These are phyloP conservation scores for Heliocybe sulcata DNA, from an alignment of 1,284 basidiomycete species.

Conservation along the genomic window DNA sequence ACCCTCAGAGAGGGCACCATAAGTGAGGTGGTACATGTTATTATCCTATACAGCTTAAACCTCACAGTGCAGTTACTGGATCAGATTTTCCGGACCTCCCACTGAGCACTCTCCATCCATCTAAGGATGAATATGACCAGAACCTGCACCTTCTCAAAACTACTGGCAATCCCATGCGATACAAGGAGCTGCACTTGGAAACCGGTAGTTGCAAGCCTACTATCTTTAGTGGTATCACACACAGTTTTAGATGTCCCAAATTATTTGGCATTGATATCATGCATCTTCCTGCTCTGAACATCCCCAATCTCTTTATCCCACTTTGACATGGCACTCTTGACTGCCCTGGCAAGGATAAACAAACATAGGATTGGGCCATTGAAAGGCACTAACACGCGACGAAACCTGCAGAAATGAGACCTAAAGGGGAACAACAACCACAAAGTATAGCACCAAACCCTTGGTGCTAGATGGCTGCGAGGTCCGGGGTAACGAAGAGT, in stretches of 20 bases:
- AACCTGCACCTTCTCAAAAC: neutral
- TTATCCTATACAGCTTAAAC: constrained; percentile 14
- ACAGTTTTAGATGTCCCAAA: constrained; percentile 8
- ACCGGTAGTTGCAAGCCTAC: constrained; percentile 2
- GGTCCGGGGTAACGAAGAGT: too few relatives aligned
- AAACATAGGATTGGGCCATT: constrained; percentile 13
- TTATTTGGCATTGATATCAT: constrained; percentile 15
- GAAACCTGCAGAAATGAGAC: too few relatives aligned
- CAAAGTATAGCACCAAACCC: too few relatives aligned
- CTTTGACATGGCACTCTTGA: constrained; percentile 14
- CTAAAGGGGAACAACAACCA: too few relatives aligned
- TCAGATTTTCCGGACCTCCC: neutral
- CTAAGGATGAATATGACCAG: neutral
- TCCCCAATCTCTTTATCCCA: constrained; percentile 12
- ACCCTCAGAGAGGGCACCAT: constrained; percentile 17
- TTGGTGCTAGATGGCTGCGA: too few relatives aligned
- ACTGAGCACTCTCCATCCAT: neutral
- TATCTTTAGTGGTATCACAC: constrained; percentile 7
- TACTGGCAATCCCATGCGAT: neutral
- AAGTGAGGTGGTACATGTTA: constrained; percentile 13
- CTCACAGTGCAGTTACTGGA: neutral
- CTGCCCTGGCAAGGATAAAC: constrained; percentile 10
- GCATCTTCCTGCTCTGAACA: constrained; percentile 16
- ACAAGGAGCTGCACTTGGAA: neutral
- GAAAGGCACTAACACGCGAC: too few relatives aligned